phyloP scores from a whole-genome alignment of 805 yeast genomes.

The Blastobotrys terrestris region DNA sequence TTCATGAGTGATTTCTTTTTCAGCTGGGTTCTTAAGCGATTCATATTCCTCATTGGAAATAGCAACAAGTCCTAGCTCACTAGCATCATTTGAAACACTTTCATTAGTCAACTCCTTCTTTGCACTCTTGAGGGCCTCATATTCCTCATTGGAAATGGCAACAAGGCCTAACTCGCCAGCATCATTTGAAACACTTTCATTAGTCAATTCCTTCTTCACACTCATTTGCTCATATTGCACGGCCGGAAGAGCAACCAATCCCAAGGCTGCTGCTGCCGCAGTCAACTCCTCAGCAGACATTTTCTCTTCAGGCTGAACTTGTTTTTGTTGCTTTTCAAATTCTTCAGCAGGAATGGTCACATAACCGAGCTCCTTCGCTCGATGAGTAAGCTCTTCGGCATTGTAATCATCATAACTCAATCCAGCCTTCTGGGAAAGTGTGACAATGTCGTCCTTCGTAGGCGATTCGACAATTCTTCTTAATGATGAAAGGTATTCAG shows the following conservation, averaged over 20 bases:
- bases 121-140: conserved; percentile 6
- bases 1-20: conserved; percentile 8
- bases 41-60: conserved; percentile 16
- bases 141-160: conserved; percentile 15
- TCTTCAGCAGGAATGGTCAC: conserved; percentile 23
- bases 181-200: conserved; percentile 18
- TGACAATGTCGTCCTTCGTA: conserved; percentile 22
- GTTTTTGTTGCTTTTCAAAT: conserved; percentile 3
- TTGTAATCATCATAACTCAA: conserved; percentile 6
- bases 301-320: conserved; percentile 6
- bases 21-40: conserved; percentile 6
- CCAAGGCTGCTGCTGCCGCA: conserved; percentile 16
- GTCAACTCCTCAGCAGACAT: conserved; percentile 22
- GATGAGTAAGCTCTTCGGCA: not conserved
- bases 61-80: conserved; percentile 19
- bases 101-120: conserved; percentile 2
- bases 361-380: conserved; percentile 20
- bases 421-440: conserved; percentile 24
- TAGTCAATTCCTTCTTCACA: conserved; percentile 1
- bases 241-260: conserved; percentile 20
- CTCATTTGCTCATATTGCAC: conserved; percentile 19
- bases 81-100: conserved; percentile 21
- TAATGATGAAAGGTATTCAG: conserved; percentile 26
- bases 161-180: conserved; percentile 22
- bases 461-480: conserved; percentile 29